phyloP scores from a whole-genome alignment of 441 rosid species.

The Raphanus hybrid region DNA sequence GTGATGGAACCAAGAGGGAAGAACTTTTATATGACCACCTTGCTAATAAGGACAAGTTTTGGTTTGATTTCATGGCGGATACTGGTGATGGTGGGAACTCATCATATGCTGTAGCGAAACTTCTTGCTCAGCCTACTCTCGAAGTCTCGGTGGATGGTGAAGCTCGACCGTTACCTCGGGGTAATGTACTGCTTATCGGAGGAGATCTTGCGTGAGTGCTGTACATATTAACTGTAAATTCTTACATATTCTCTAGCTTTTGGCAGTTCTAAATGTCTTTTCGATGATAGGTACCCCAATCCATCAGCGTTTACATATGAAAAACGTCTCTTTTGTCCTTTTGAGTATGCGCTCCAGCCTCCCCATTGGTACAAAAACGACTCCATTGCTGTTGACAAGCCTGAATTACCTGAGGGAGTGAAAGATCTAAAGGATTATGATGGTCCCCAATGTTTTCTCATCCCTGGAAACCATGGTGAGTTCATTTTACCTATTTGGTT shows the following conservation, averaged over 20 bases:
- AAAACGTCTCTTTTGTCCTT: constrained; percentile 89
- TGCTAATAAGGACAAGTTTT: constrained; percentile 59
- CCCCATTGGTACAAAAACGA: constrained; percentile 82
- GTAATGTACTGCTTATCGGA: too few species aligned
- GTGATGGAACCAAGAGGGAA: constrained; percentile 55
- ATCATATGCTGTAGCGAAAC: too few species aligned
- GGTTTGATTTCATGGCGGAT: constrained; percentile 99
- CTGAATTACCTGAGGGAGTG: constrained; percentile 82
- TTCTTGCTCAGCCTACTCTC: too few species aligned
- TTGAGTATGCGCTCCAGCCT: constrained; percentile 98
- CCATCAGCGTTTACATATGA: too few species aligned
- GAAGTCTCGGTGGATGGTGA: too few species aligned
- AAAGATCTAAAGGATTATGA: constrained; percentile 77
- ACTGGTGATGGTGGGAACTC: too few species aligned
- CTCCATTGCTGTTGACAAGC: constrained; percentile 85
- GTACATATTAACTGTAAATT: too few species aligned
- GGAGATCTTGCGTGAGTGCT: too few species aligned
- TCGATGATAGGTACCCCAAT: too few species aligned
- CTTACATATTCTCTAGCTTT: too few species aligned
- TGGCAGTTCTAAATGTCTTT: too few species aligned
- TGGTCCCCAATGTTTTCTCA: constrained; percentile 94
- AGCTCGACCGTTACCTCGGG: too few species aligned
- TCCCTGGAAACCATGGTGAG: constrained; percentile 99
- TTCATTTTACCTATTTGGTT: not conserved
- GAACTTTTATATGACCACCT: constrained; percentile 87